Evolutionary conservation across 2,329 filamentous ascomycete genomes (phyloP), one percentile per base, ranked within the genome.

Genomic region (Sclerotinia minor): DNA sequence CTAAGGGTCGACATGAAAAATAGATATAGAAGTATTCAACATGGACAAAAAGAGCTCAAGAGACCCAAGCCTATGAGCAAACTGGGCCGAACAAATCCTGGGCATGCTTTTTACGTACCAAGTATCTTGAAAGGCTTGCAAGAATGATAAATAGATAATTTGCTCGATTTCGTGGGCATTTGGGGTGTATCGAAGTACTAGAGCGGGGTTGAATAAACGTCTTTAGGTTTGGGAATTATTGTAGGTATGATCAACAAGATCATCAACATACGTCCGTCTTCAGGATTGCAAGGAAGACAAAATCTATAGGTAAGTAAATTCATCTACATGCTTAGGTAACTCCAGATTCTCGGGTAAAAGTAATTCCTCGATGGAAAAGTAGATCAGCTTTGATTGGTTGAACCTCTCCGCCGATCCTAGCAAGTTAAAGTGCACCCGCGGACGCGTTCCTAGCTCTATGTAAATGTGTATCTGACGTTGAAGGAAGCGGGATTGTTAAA

Each of bases 231-330:
- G 74, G 85, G 83, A 75, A 81, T 80, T 38, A n/a, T n/a, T n/a
- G n/a, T n/a, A 88, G 29, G 29, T 5, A 29, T 88, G 0, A 86
- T 85, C 76, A 86, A 84, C 29, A 88, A 84, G 73, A 88, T 82
- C 1, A 80, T 85, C 0, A 91, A 91, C 90, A 88, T 79, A 83
- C 29, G 35, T 90, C 0, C 29, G 35, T 90, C 0, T 85, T 86
- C 73, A 75, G 70, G 65, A 74, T 76, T 66, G 73, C n/a, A n/a
- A n/a, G 70, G 60, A 75, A 76, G 53, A 76, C 72, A 2, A 71
- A 74, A 55, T 13, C n/a, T 21, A 19, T 2, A 68, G 65, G 41
- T 35, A 60, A 29, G 6, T 45, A 19, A 26, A 61, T 35, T 44
- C 29, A 21, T 60, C 21, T 44, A 53, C 21, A 15, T 38, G n/a